Conservation (phyloP, 1,139 yeast species). For the Saccharomyces hybrid region DNA sequence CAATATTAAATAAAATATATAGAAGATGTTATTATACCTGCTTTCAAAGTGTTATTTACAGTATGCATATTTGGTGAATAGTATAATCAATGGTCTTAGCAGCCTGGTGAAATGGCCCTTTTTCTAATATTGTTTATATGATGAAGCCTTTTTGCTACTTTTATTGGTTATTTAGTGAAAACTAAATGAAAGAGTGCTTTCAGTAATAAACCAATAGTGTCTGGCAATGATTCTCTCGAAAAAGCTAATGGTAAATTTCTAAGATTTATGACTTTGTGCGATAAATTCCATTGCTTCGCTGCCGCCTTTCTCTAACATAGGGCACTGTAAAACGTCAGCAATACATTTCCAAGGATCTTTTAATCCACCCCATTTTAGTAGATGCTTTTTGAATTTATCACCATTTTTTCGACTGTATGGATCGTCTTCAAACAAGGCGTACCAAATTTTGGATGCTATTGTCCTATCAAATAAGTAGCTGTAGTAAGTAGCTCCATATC, state of each 20-base stretch:
- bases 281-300: constrained; percentile 64
- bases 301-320: constrained; percentile 59
- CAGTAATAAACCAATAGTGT: not conserved
- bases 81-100: not conserved
- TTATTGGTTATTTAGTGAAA: not conserved
- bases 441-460: constrained; percentile 83
- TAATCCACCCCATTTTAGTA: constrained; percentile 91
- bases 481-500: constrained; percentile 92
- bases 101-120: not conserved
- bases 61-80: not conserved
- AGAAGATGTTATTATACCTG: not conserved
- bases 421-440: constrained; percentile 54
- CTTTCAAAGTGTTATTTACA: not conserved
- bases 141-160: not conserved
- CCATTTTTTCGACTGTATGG: constrained; percentile 74
- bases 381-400: constrained; percentile 57
- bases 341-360: constrained; percentile 83
- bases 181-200: not conserved
- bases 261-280: constrained; percentile 36
- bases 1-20: not conserved
- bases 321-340: constrained; percentile 65
- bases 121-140: not conserved
- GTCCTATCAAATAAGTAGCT: constrained; percentile 89
- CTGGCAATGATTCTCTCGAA: not conserved
- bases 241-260: not conserved